Conservation (phyloP, 768 basidiomycete genomes). For the Naganishia onofrii region DNA sequence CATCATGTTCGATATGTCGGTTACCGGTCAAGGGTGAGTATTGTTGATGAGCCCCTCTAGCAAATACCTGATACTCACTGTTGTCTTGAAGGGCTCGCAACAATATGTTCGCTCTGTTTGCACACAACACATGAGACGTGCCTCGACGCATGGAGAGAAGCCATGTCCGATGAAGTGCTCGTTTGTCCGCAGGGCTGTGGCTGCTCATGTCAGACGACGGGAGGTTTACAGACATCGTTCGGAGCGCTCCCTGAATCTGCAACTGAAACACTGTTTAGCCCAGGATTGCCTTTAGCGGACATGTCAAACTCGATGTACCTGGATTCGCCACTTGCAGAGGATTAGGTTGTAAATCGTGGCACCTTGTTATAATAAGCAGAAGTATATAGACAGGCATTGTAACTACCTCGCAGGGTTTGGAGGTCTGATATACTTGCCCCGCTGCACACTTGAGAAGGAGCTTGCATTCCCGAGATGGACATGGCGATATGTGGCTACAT, state of each 20-base stretch:
- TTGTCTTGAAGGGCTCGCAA: neutral
- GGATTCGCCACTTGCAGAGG: slow-evolving; percentile 3
- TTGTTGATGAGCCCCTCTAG: neutral
- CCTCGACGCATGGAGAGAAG: neutral
- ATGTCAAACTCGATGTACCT: slow-evolving; percentile 6
- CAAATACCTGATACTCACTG: neutral
- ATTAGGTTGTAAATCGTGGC: no score
- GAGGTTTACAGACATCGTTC: slow-evolving; percentile 14
- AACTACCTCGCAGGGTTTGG: no score
- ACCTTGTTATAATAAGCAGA: no score
- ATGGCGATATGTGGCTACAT: no score
- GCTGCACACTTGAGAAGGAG: no score
- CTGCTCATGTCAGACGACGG: slow-evolving; percentile 7
- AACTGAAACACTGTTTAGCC: neutral
- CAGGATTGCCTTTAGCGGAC: neutral
- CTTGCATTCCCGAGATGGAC: no score
- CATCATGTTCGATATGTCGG: slow-evolving; percentile 44
- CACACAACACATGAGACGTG: neutral
- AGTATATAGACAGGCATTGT: no score
- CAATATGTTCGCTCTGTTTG: slow-evolving; percentile 11
- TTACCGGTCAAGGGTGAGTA: slow-evolving; percentile 48
- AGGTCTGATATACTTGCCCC: no score
- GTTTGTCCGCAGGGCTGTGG: slow-evolving; percentile 20
- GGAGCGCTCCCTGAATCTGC: neutral
- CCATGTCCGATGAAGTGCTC: slow-evolving; percentile 13